Conservation (phyloP, 768 basidiomycete species). For the Boletus edulis region DNA sequence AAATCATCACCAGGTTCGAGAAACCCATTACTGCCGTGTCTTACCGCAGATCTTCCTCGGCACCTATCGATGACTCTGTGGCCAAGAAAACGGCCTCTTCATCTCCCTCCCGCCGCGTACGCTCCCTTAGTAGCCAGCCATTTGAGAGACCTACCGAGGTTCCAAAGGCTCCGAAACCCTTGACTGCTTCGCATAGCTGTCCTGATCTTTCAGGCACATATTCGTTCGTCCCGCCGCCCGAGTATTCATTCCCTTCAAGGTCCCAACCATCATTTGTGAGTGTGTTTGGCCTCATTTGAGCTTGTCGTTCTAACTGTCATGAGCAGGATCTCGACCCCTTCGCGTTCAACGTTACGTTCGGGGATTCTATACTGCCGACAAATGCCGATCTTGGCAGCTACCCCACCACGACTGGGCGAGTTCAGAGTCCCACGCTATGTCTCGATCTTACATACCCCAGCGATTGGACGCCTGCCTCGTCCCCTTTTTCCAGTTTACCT, state of each 20-base stretch:
- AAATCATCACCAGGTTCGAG: constrained; percentile 71
- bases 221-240: constrained; percentile 33
- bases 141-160: constrained; percentile 2
- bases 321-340: constrained; percentile 31
- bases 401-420: constrained; percentile 21
- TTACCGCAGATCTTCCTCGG: constrained; percentile 68
- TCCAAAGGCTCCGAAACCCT: background rate
- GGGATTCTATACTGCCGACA: constrained; percentile 27
- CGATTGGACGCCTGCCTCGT: constrained; percentile 44
- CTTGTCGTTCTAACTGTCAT: constrained; percentile 1
- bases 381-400: constrained; percentile 18
- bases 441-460: constrained; percentile 38
- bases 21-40: constrained; percentile 68
- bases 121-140: constrained; percentile 27
- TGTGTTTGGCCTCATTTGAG: constrained; percentile 8
- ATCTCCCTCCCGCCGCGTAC: constrained; percentile 16
- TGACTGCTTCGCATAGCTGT: constrained; percentile 22
- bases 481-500: constrained; percentile 44
- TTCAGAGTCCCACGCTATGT: constrained; percentile 34
- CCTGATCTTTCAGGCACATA: constrained; percentile 32
- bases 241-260: constrained; percentile 32
- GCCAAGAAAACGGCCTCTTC: constrained; percentile 31
- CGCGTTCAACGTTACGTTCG: constrained; percentile 27
- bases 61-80: constrained; percentile 44
- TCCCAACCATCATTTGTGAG: constrained; percentile 52